Base-by-base conservation (phyloP, 2,329 filamentous ascomycete genomes). In the Mycosphaerella sp. region DNA sequence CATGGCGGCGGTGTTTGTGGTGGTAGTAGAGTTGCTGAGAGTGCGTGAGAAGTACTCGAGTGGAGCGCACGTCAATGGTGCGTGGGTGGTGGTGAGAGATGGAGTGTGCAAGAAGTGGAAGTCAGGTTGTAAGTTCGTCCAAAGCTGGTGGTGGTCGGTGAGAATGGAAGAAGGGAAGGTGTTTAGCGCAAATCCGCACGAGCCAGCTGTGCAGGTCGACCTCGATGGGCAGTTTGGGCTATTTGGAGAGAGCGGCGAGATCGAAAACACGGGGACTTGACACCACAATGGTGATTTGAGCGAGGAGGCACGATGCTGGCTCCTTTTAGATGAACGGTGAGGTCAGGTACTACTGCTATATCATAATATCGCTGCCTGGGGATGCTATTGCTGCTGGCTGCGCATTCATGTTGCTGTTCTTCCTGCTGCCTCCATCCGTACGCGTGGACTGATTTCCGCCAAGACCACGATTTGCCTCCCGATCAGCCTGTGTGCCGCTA, bases 1-100 rank as follows among this genome's bases (percentile, higher is more conserved):
- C 63, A 65, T 65, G 55, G 58, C 55, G 62, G 50, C 59, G 62
- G 58, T 56, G 53, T 41, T 58, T 43, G 36, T 41, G 21, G 55
- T 52, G 41, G 36, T n/a, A 37, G 36, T 41, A 25, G 28, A 36
- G 43, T 36, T 43, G 50, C 39, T 37, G 13, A 35, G 43, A 25
- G 44, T 53, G 50, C 48, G 54, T 35, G 27, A 9, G n/a, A n/a
- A n/a, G 48, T 41, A 37, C 45, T 49, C 45, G 17, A 21, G 34
- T 41, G 14, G 39, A 35, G 16, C 45, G 41, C 45, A 49, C 45
- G 13, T 27, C 45, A 17, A 30, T 8, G 8, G 13, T 42, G 45
- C 28, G 45, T 48, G 45, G 40, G 37, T 21, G 35, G 21, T 40
- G 44, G 35, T n/a, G 35, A 18, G 21, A 47, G 25, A 7, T 39